These are phyloP conservation scores for Inonotus obliquus DNA, from an alignment of 1,284 basidiomycete species.

Conservation along the genomic window DNA sequence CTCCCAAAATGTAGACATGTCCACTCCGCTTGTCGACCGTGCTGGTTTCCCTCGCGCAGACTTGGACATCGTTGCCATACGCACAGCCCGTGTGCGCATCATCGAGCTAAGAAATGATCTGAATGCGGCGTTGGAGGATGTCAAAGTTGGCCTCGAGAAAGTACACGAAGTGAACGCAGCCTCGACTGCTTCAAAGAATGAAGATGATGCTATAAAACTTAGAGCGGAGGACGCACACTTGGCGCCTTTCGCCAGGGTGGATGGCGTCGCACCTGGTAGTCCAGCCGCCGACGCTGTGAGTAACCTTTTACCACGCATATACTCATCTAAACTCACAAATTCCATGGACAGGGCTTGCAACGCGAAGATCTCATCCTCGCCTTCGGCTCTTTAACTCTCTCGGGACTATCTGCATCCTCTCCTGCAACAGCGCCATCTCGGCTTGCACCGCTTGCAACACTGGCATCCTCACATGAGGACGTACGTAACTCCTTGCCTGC, in stretches of 20 bases:
- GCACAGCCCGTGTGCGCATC: slow-evolving; percentile 67
- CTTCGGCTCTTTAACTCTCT: slow-evolving; percentile 61
- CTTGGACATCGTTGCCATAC: slow-evolving; percentile 79
- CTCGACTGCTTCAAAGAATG: background rate
- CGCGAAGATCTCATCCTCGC: slow-evolving; percentile 69
- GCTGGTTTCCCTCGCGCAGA: slow-evolving; percentile 85
- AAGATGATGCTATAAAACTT: slow-evolving; percentile 23
- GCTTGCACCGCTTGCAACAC: slow-evolving; percentile 49
- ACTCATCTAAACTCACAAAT: background rate
- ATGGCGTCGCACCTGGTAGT: slow-evolving; percentile 70
- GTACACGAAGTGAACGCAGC: slow-evolving; percentile 47
- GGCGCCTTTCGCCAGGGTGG: slow-evolving; percentile 70
- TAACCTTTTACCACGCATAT: slow-evolving; percentile 14
- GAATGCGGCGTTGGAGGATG: slow-evolving; percentile 55
- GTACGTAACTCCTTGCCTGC: slow-evolving; percentile 37
- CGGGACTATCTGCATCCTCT: slow-evolving; percentile 36
- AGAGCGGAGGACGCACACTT: slow-evolving; percentile 17
- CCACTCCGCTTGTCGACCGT: slow-evolving; percentile 71
- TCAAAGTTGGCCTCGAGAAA: slow-evolving; percentile 61
- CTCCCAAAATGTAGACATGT: slow-evolving; percentile 53
- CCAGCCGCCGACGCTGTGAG: slow-evolving; percentile 77
- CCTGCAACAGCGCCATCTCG: background rate
- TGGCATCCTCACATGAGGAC: slow-evolving; percentile 73
- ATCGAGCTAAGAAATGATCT: slow-evolving; percentile 79
- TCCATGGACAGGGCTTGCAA: slow-evolving; percentile 53